Percentiles rank a stretch among this genome's conserved stretches.
phyloP scores from a whole-genome alignment of 73 alveolate genomes.

The Paramecium octaurelia region DNA sequence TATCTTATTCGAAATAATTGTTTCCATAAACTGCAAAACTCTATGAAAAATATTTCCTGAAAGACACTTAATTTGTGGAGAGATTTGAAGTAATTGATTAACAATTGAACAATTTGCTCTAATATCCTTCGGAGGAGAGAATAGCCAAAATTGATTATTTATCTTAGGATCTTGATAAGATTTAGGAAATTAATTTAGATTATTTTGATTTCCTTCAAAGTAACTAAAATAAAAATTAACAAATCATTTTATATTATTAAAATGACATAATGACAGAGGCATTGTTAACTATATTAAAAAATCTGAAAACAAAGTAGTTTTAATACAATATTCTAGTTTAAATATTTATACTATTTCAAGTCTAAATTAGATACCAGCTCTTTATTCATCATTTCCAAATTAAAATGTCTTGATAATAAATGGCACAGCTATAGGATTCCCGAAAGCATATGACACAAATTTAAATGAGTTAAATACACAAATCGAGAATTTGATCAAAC shows the following conservation, averaged over 20 bases:
- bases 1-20: background rate
- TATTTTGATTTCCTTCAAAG: background rate
- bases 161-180: background rate
- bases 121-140: background rate
- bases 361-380: slow-evolving; percentile 1
- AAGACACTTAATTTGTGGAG: background rate
- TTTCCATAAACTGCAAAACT: background rate
- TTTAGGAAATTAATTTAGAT: slow-evolving; percentile 30
- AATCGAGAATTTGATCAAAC: background rate
- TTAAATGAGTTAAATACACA: background rate
- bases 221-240: background rate
- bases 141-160: background rate
- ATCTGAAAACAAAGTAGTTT: background rate
- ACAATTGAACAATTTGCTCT: background rate
- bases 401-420: background rate
- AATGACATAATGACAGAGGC: slow-evolving; percentile 1
- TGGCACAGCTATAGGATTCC: background rate
- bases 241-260: background rate
- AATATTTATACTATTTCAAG: background rate
- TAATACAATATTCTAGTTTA: background rate
- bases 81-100: background rate
- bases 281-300: background rate
- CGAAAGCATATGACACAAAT: background rate
- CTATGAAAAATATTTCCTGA: slow-evolving; percentile 24
- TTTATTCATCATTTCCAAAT: background rate